phyloP scores from a whole-genome alignment of 176 grass and related monocot species.

The Bothriochloa decipiens region DNA sequence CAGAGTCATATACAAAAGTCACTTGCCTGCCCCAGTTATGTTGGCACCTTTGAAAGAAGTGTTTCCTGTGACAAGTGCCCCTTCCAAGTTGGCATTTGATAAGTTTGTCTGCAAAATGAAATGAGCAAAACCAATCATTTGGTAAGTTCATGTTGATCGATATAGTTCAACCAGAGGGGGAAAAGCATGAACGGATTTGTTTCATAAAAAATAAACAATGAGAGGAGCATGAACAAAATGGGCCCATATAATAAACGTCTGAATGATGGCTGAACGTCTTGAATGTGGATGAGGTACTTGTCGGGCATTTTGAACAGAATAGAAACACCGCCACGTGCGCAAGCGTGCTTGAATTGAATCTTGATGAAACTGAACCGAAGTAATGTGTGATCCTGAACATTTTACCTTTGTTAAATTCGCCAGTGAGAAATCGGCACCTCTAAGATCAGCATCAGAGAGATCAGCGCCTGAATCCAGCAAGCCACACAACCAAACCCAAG shows the following conservation, averaged over 20 bases:
- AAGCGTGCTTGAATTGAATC: not conserved
- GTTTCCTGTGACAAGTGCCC: slow-evolving; percentile 79
- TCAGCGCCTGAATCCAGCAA: slow-evolving; percentile 56
- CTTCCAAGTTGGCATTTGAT: slow-evolving; percentile 85
- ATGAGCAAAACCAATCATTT: not conserved
- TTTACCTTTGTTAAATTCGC: slow-evolving; percentile 76
- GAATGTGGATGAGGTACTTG: not conserved
- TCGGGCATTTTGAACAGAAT: not conserved
- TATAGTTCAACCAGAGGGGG: not conserved
- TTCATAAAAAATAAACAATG: not conserved
- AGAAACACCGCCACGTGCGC: not conserved
- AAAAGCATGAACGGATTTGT: no score
- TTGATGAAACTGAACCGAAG: not conserved
- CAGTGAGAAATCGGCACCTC: slow-evolving; percentile 72
- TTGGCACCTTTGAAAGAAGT: slow-evolving; percentile 72
- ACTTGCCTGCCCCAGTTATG: slow-evolving; percentile 75
- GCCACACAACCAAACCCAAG: not conserved
- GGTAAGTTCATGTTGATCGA: no score
- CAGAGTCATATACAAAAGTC: not conserved
- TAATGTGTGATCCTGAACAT: not conserved
- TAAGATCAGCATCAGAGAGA: slow-evolving; percentile 76
- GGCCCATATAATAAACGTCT: not conserved
- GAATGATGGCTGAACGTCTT: not conserved
- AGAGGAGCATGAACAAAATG: not conserved
- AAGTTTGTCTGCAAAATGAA: slow-evolving; percentile 53